These are phyloP conservation scores for Proliferodiscus dingleyae DNA, from an alignment of 2,329 filamentous ascomycete species.

Conservation along the genomic window DNA sequence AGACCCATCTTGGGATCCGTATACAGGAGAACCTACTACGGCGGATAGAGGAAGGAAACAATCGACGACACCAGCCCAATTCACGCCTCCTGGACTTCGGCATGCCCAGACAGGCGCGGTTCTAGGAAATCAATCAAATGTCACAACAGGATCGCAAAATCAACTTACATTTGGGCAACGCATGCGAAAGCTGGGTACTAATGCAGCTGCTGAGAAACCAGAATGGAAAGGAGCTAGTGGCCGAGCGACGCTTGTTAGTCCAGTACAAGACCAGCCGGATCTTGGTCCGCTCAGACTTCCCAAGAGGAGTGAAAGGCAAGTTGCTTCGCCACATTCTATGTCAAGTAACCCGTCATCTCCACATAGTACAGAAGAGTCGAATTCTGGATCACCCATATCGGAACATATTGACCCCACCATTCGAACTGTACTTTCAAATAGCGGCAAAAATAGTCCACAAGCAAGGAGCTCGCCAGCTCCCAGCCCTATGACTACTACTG, in stretches of 20 bases:
- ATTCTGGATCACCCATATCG: conserved; percentile 19
- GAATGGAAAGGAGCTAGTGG: conserved; percentile 73
- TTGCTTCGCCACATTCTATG: conserved; percentile 20
- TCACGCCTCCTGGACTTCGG: conserved; percentile 28
- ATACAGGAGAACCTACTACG: conserved; percentile 61
- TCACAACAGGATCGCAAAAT: conserved; percentile 29
- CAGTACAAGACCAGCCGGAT: conserved; percentile 56
- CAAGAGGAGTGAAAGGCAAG: conserved; percentile 42
- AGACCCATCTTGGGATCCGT: conserved; percentile 58
- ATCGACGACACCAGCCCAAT: conserved; percentile 52
- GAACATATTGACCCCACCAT: conserved; percentile 15
- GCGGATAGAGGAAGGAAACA: conserved; percentile 49
- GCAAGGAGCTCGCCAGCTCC: conserved; percentile 9
- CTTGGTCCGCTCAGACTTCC: conserved; percentile 54
- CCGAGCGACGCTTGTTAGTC: conserved; percentile 57
- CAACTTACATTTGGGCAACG: conserved; percentile 41
- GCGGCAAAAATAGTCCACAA: conserved; percentile 14
- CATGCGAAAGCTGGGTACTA: conserved; percentile 38
- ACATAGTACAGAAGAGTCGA: conserved; percentile 25
- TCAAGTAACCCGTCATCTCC: conserved; percentile 23
- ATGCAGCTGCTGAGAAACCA: conserved; percentile 37
- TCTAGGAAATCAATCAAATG: conserved; percentile 22
- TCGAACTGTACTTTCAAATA: conserved; percentile 13
- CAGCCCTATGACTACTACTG: conserved; percentile 10
- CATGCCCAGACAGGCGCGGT: conserved; percentile 15